Base-by-base conservation (phyloP, 495 filamentous ascomycete genomes). In the Symbiotaphrina buchneri region DNA sequence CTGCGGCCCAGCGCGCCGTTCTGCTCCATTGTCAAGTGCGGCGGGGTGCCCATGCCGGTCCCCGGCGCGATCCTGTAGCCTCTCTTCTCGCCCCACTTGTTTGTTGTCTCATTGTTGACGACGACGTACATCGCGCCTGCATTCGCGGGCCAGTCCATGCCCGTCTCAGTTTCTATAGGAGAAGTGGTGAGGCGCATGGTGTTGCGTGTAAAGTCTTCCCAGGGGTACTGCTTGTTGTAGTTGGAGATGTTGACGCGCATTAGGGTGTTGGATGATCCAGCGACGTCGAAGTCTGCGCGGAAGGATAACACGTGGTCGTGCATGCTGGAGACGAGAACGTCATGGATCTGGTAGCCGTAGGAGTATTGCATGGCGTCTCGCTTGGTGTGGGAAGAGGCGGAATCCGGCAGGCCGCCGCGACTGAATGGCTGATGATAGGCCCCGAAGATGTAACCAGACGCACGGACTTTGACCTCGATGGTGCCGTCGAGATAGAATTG, bases 241-340 rank as follows among this genome's bases (percentile, higher is more conserved):
- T 59, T 50, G 7, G 58, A 48, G 28, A 56, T 36, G 14, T 38
- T 39, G 31, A 53, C 45, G 15, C 55, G 49, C 40, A 57, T 42
- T 25, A 68, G 41, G 0, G 52, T 60, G 44, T 68, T 68, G 17
- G 45, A 41, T 15, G 45, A 47, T 21, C 63, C 65, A 6, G 54
- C 46, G 27, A 67, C 53, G 41, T 68, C 60, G 15, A 68, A 48
- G 41, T 68, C 65, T 26, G 51, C 54, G 44, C 68, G 68, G 50
- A 56, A 69, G 42, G 63, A 65, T 16, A 70, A 44, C 4, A 68
- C 60, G 35, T 71, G 66, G 39, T 65, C 61, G 45, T 71, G 66
- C 56, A 70, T 67, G 31, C 47, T 51, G n/a, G 61, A 56, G 18
- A 52, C 48, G 1, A 65, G 43, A 21, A 47, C 45, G 29, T 69